Evolutionary conservation across 1,284 basidiomycete genomes (phyloP), one percentile per base, ranked within the genome.

Genomic region (Cutaneotrichosporon sp.): DNA sequence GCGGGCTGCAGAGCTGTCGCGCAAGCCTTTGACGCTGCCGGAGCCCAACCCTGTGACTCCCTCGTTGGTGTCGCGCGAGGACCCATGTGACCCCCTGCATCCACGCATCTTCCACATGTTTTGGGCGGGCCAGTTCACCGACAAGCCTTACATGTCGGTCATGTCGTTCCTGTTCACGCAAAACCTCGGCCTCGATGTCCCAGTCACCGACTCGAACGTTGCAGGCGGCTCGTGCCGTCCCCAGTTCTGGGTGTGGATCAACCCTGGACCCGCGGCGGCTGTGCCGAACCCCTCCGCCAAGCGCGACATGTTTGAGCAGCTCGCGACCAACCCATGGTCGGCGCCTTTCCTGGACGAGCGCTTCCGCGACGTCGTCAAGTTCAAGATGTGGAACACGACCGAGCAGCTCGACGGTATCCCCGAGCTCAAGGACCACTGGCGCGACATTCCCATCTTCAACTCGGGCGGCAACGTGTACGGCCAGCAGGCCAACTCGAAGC

Each of bases 321-420:
- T 91, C 38, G 81, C 82, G 54, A 78, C 79, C 8, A 91, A 86
- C 67, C 87, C 88, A 0, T 91, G 89, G 88, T 83, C 86, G 2
- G 82, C 86, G 3, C 88, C 89, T 0, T 88, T 91, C 77, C 76
- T 91, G 15, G 86, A 91, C 70, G 81, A 81, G 18, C 79, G 87
- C 49, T 90, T 91, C 77, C 80, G 82, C 53, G 84, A 88, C 56
- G 80, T 87, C 17, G 83, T 91, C 69, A 82, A 86, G 65, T 91
- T 91, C 78, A 87, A 85, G 67, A 79, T 90, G 66, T 91, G 88
- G 88, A 90, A 91, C 68, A 90, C 89, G 35, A 90, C 88, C 4
- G 88, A 90, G 63, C 88, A 90, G 63, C 77, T 91, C 37, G 89
- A 91, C 60, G 84, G 84, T 36, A 79, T 90, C 2, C 82, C 83